Conservation (phyloP, 177 flowering plant genomes). For the Vitis hybrid region DNA sequence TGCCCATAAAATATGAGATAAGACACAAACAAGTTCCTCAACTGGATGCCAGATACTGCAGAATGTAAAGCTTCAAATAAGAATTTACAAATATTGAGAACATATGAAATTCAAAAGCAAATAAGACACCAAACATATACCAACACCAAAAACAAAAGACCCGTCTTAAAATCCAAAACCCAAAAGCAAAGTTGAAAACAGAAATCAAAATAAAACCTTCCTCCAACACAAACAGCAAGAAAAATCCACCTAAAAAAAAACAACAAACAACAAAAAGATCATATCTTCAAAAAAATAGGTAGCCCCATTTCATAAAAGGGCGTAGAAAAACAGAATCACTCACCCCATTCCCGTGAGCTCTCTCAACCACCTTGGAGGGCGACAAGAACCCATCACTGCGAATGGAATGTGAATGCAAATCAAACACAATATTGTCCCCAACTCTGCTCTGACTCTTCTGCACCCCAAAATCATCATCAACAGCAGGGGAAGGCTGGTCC, state of each 20-base stretch:
- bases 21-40: too few species aligned
- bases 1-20: too few species aligned
- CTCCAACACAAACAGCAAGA: not conserved
- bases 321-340: slow-evolving; percentile 19
- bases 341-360: slow-evolving; percentile 91
- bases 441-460: slow-evolving; percentile 23
- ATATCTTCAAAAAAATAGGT: not conserved
- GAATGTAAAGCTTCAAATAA: too few species aligned
- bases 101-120: too few species aligned
- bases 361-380: slow-evolving; percentile 84
- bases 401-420: slow-evolving; percentile 84
- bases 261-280: not conserved
- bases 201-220: too few species aligned
- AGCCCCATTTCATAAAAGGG: not conserved
- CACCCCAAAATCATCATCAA: slow-evolving; percentile 52
- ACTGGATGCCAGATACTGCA: too few species aligned
- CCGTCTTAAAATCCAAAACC: too few species aligned
- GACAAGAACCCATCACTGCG: slow-evolving; percentile 92
- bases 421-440: slow-evolving; percentile 62
- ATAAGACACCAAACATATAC: too few species aligned
- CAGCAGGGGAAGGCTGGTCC: slow-evolving; percentile 28
- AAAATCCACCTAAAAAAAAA: not conserved
- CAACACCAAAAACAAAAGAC: too few species aligned
- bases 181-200: too few species aligned
- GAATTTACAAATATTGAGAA: too few species aligned